phyloP scores from a whole-genome alignment of 2,329 filamentous ascomycete species.

The Aspergillus sergii region DNA sequence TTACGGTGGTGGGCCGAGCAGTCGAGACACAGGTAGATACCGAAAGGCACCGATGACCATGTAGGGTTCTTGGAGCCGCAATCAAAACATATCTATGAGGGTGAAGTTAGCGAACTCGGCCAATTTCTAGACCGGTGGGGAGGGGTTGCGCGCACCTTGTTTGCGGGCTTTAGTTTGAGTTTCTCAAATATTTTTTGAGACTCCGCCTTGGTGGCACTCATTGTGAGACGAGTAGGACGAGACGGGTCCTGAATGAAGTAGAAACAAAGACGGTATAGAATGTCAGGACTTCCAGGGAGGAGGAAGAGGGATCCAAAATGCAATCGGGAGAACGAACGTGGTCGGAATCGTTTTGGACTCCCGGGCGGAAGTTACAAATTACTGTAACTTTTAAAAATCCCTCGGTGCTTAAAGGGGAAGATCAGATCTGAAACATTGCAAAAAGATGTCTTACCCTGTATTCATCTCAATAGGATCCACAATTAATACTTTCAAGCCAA shows the following conservation, averaged over 20 bases:
- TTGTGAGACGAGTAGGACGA: conserved; percentile 33
- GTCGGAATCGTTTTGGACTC: conserved; percentile 30
- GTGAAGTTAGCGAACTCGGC: conserved; percentile 15
- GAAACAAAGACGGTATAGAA: conserved; percentile 8
- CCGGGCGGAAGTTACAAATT: conserved; percentile 28
- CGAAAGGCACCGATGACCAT: conserved; percentile 96
- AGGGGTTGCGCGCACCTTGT: conserved; percentile 69
- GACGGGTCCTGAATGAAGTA: conserved; percentile 1
- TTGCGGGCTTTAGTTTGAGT: conserved; percentile 88
- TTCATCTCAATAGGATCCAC: neutral
- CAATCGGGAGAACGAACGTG: conserved; percentile 41
- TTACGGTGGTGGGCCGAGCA: conserved; percentile 97
- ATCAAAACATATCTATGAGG: conserved; percentile 87
- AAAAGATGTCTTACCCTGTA: neutral
- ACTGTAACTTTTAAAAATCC: conserved; percentile 12
- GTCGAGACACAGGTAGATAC: conserved; percentile 97
- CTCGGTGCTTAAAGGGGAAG: neutral
- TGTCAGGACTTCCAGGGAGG: conserved; percentile 8
- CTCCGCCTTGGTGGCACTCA: conserved; percentile 85
- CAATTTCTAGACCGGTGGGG: conserved; percentile 19
- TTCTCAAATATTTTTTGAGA: conserved; percentile 98
- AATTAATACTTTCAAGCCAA: neutral
- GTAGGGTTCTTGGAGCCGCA: conserved; percentile 97
- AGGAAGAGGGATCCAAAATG: conserved; percentile 25
- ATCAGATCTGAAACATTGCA: neutral